phyloP scores from a whole-genome alignment of 306 rosid species.

The Geum urbanum region DNA sequence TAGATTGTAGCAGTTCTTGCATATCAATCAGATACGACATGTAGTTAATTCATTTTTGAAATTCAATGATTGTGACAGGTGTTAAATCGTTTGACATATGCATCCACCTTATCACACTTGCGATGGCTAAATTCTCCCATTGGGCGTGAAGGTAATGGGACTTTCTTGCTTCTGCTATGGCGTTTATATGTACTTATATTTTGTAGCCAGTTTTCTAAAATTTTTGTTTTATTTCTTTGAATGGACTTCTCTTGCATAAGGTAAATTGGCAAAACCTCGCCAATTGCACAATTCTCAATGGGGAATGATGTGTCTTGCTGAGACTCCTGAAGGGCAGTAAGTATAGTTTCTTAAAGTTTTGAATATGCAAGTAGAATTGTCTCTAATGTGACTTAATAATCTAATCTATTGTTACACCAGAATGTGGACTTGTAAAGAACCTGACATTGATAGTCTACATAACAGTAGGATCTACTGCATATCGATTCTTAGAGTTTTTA shows the following conservation, averaged over 20 bases:
- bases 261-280: slow-evolving; percentile 94
- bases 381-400: slow-evolving; percentile 17
- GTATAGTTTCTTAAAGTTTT: slow-evolving; percentile 25
- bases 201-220: background rate
- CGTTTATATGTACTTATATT: background rate
- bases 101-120: slow-evolving; percentile 91
- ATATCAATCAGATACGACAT: background rate
- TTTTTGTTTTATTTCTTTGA: too few relatives aligned
- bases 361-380: slow-evolving; percentile 1
- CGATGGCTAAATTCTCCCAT: slow-evolving; percentile 96
- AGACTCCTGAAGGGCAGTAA: slow-evolving; percentile 99
- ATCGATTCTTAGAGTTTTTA: slow-evolving; percentile 93
- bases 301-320: slow-evolving; percentile 99
- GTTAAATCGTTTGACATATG: slow-evolving; percentile 90
- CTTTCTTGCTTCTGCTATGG: slow-evolving; percentile 1
- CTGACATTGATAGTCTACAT: slow-evolving; percentile 97
- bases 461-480: slow-evolving; percentile 97
- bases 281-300: slow-evolving; percentile 97
- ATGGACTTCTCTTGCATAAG: too few relatives aligned
- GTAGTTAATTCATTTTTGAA: background rate
- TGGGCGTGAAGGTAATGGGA: slow-evolving; percentile 88
- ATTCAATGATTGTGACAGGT: slow-evolving; percentile 39
- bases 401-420: slow-evolving; percentile 43
- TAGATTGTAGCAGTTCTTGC: too few relatives aligned
- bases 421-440: slow-evolving; percentile 97